Conservation (phyloP, 352 stramenopile species). For the Nothophytophthora sp. region DNA sequence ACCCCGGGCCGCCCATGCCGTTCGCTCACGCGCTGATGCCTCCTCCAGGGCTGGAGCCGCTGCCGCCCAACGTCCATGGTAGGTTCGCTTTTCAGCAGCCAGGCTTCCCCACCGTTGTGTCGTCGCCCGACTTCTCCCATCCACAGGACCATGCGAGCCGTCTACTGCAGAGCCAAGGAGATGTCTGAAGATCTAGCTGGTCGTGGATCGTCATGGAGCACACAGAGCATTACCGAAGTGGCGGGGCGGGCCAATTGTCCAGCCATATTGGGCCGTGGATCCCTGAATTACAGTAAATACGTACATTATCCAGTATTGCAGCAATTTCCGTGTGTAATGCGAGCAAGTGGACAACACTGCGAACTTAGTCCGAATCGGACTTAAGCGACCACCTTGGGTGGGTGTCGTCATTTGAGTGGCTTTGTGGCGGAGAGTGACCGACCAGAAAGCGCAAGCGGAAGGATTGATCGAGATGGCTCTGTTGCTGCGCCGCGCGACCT, state of each 20-base stretch:
- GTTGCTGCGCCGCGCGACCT: conserved; percentile 27
- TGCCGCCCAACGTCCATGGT: conserved; percentile 6
- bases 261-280: no score
- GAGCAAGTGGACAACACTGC: no score
- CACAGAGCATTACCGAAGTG: no score
- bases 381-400: no score
- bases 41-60: conserved; percentile 6
- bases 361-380: no score
- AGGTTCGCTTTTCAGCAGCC: conserved; percentile 13
- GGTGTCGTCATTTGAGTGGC: no score
- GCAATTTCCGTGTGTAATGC: no score
- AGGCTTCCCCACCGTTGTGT: conserved; percentile 27
- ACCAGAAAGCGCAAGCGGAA: conserved; percentile 4
- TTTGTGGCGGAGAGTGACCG: no score
- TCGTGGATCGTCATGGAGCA: no score
- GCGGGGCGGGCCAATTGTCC: no score
- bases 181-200: conserved; percentile 4
- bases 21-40: conserved; percentile 16
- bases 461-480: conserved; percentile 21
- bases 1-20: conserved; percentile 4
- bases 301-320: no score
- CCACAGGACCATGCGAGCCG: conserved; percentile 18
- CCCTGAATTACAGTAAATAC: no score
- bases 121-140: conserved; percentile 32
- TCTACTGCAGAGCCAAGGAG: conserved; percentile 10